Base-by-base conservation (phyloP, 2,329 filamentous ascomycete species). In the Ophiostoma novo-ulmi region DNA sequence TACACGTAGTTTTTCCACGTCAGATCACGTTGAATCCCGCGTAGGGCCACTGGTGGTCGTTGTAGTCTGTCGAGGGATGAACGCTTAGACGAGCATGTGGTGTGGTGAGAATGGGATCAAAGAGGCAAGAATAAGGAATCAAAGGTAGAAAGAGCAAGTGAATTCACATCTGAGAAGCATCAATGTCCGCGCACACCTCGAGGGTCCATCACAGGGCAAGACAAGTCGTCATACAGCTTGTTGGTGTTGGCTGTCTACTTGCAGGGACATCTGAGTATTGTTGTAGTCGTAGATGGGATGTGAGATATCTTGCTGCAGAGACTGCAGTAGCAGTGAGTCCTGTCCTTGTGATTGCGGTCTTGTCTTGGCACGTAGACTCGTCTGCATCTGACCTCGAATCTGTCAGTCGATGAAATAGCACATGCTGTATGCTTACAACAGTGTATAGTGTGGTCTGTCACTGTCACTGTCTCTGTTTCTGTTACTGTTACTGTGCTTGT, bases 221-320 rank as follows among this genome's bases (percentile, higher is more conserved):
- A 17, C n/a, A 26, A 58, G 58, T 63, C 58, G 58, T 63, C 58
- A 63, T 63, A 63, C 58, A 26, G 58, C 58, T 17, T 35, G 13
- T 63, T 35, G 14, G 10, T 48, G 17, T 20, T 20, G 31, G 3
- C 31, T 31, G 3, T 48, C 5, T 48, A 48, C 41, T 44, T 17
- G 41, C 31, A 31, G 3, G 31, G 31, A 31, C 31, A 31, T 31
- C 31, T 31, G 31, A 31, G 31, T 31, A 31, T 31, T 31, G 31
- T 31, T 31, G 31, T 31, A 31, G 31, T 31, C 31, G 41, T 14
- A 44, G 14, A 20, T 48, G 17, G 17, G 5, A 20, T 17, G 14
- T 44, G n/a, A 2, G 17, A 7, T 5, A 48, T 8, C 17, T 20
- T 20, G 17, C 44, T 39, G 10, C 11, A 48, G 17, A 20, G 44